Evolutionary conservation across 441 rosid species (phyloP).

Genomic region (Populus hybrid): DNA sequence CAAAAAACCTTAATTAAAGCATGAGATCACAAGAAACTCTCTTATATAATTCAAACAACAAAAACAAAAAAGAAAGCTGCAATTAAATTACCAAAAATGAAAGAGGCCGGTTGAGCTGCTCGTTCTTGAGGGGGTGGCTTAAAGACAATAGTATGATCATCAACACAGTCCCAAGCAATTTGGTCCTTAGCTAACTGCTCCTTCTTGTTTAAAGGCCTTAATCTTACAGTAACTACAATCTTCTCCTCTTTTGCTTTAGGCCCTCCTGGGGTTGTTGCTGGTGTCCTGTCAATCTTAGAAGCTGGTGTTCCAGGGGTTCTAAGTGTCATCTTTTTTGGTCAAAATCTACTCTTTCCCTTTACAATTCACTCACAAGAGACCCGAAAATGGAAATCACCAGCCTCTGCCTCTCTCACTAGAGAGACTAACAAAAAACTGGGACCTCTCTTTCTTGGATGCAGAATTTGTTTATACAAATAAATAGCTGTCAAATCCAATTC

Average conservation of each 20-base stretch:
- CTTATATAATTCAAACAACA: background rate
- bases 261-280: conserved; percentile 79
- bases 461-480: conserved; percentile 1
- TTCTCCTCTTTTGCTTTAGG: conserved; percentile 84
- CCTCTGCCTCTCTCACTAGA: conserved; percentile 14
- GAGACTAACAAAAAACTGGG: conserved; percentile 9
- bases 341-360: background rate
- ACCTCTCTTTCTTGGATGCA: conserved; percentile 1
- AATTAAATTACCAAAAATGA: conserved; percentile 69
- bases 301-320: conserved; percentile 88
- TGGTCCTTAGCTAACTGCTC: conserved; percentile 84
- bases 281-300: conserved; percentile 64
- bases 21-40: background rate
- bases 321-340: conserved; percentile 32
- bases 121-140: conserved; percentile 84
- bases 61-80: background rate
- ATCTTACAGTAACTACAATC: conserved; percentile 90
- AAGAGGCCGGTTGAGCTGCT: conserved; percentile 65
- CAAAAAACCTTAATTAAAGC: background rate
- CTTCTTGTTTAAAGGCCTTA: conserved; percentile 89
- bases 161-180: conserved; percentile 91
- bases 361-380: conserved; percentile 3
- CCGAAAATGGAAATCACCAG: conserved; percentile 8
- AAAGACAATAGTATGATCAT: conserved; percentile 69
- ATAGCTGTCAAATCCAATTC: conserved; percentile 12